A percentile compares a stretch with the other conserved stretches of the same genome.
Conservation (phyloP, 164 flowering plant species). For the Macadamia tetraphylla region DNA sequence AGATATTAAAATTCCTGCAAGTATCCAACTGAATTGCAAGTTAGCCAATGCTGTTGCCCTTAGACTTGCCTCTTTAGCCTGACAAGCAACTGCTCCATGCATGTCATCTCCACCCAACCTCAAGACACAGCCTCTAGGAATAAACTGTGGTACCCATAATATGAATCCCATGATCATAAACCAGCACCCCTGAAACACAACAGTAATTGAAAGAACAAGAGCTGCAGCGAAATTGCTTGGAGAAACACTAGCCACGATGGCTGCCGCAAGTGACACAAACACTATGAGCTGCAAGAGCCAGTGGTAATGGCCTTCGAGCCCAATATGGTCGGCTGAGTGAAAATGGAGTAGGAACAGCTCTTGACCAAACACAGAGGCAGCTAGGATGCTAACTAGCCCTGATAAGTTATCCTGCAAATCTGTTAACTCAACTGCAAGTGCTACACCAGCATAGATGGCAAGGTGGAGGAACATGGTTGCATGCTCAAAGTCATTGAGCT, state of each 20-base stretch:
- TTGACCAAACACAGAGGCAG: conserved; percentile 59
- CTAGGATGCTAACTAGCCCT: conserved; percentile 50
- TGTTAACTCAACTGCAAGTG: conserved; percentile 41
- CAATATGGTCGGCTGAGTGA: conserved; percentile 74
- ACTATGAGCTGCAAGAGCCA: conserved; percentile 76
- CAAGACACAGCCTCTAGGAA: conserved; percentile 48
- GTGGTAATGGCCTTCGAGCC: conserved; percentile 85
- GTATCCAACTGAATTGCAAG: conserved; percentile 80
- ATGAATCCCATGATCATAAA: conserved; percentile 67
- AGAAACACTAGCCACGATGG: conserved; percentile 30
- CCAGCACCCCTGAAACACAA: conserved; percentile 73
- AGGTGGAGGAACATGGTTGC: conserved; percentile 77
- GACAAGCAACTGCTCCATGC: conserved; percentile 50
- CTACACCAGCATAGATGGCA: conserved; percentile 51
- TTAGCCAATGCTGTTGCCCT: conserved; percentile 66
- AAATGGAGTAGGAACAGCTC: conserved; percentile 65
- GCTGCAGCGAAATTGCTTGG: conserved; percentile 44
- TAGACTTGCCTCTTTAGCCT: conserved; percentile 36
- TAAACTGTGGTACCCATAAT: conserved; percentile 54
- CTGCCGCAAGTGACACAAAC: conserved; percentile 39
- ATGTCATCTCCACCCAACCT: conserved; percentile 16
- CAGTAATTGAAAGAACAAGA: conserved; percentile 53
- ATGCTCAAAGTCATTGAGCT: conserved; percentile 54
- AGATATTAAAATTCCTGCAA: conserved; percentile 48
- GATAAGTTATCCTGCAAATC: conserved; percentile 27